Conservation (phyloP, 2,329 filamentous ascomycete genomes). For the Coleophoma eucalyptorum region DNA sequence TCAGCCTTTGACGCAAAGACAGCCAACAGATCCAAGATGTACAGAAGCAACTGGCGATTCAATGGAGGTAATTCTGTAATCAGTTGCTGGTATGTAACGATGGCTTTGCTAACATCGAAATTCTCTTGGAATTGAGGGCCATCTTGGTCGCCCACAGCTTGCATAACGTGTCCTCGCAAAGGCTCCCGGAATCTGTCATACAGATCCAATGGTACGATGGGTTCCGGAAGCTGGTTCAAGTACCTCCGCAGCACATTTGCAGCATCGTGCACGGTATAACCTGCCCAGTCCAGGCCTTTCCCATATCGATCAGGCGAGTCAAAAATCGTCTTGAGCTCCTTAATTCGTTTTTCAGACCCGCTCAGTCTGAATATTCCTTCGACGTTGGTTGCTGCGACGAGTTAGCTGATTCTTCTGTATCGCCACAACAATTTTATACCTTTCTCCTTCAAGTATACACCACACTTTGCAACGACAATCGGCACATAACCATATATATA, state of each 20-base stretch:
- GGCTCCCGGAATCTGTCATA: conserved; percentile 91
- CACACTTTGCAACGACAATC: conserved; percentile 97
- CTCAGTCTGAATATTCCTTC: conserved; percentile 96
- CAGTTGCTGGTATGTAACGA: conserved; percentile 78
- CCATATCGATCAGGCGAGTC: conserved; percentile 94
- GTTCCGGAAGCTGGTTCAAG: conserved; percentile 92
- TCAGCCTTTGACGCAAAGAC: conserved; percentile 97
- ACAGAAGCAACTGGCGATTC: conserved; percentile 89
- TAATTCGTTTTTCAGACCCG: conserved; percentile 96
- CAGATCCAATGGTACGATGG: conserved; percentile 89
- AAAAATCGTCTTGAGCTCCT: conserved; percentile 88
- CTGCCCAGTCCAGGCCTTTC: conserved; percentile 94
- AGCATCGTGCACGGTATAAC: conserved; percentile 97
- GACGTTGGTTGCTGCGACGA: conserved; percentile 72
- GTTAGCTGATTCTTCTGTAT: conserved; percentile 3
- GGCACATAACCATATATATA: conserved; percentile 99
- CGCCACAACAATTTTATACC: conserved; percentile 50
- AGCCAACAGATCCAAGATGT: conserved; percentile 91
- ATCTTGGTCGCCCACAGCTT: conserved; percentile 67
- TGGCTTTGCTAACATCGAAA: conserved; percentile 72
- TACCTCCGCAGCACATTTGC: conserved; percentile 95
- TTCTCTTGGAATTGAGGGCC: conserved; percentile 67
- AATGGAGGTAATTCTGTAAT: conserved; percentile 91
- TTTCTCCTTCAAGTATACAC: conserved; percentile 96
- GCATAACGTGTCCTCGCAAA: conserved; percentile 61